Evolutionary conservation across 192 early-diverging fungal species (phyloP).

Genomic region (Chytriomyces sp.): DNA sequence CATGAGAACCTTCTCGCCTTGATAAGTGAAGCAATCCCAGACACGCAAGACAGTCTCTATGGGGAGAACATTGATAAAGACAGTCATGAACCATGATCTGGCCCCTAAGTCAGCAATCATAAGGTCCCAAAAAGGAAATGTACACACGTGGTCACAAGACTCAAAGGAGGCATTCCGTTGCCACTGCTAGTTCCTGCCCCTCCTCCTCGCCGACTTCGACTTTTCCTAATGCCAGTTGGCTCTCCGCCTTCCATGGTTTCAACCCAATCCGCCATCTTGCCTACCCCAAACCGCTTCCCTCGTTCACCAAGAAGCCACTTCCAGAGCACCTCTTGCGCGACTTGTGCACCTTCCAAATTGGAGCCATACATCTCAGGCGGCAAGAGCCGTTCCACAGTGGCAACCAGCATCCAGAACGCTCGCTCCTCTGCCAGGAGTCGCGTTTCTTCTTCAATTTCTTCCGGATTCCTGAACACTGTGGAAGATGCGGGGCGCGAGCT

Average conservation of each 20-base stretch:
- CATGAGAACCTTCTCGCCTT: constrained; percentile 72
- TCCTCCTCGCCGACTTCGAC: constrained; percentile 20
- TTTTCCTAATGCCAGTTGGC: neutral
- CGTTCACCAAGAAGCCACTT: constrained; percentile 44
- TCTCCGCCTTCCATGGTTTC: constrained; percentile 33
- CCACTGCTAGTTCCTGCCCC: constrained; percentile 26
- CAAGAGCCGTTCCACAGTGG: constrained; percentile 71
- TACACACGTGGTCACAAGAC: constrained; percentile 71
- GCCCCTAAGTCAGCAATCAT: neutral
- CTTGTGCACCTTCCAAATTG: constrained; percentile 70
- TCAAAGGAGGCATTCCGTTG: constrained; percentile 65
- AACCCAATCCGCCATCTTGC: constrained; percentile 48
- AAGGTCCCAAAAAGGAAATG: neutral
- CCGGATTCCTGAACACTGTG: neutral
- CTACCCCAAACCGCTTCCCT: constrained; percentile 52
- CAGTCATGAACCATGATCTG: constrained; percentile 72
- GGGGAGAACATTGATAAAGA: constrained; percentile 79
- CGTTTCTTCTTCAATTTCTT: neutral
- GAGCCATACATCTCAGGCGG: constrained; percentile 76
- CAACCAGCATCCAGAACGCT: constrained; percentile 79
- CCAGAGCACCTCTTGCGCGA: constrained; percentile 72
- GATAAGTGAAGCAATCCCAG: constrained; percentile 81
- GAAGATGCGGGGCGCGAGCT: constrained; percentile 11
- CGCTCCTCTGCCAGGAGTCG: constrained; percentile 59
- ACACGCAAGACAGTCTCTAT: constrained; percentile 75